Percentiles rank a stretch among this genome's conserved stretches.
Evolutionary conservation across 768 basidiomycete genomes (phyloP).

Genomic region (Boletus sp.): DNA sequence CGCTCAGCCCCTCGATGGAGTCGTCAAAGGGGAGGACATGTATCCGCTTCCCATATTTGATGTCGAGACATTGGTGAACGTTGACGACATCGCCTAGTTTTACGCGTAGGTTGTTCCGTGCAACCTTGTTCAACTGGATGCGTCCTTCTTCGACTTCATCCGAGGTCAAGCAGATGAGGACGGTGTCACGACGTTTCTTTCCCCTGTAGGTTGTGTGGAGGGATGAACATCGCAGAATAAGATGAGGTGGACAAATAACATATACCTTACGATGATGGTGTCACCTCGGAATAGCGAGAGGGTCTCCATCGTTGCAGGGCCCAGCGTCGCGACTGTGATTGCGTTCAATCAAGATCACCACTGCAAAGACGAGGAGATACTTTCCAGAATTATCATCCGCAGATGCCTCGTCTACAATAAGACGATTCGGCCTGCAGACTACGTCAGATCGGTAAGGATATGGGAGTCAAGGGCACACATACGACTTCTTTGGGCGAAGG

Average conservation of each 20-base stretch:
- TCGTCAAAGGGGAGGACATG: conserved; percentile 98
- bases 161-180: conserved; percentile 92
- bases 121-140: conserved; percentile 99
- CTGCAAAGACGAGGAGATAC: conserved; percentile 15
- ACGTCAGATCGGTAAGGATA: conserved; percentile 14
- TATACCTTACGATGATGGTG: conserved; percentile 88
- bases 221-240: not conserved
- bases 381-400: conserved; percentile 94
- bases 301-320: conserved; percentile 94
- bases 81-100: conserved; percentile 96
- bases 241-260: not conserved
- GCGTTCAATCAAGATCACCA: conserved; percentile 15
- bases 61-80: conserved; percentile 93
- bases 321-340: conserved; percentile 78
- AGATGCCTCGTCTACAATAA: conserved; percentile 93
- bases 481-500: conserved; percentile 97
- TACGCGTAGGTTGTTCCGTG: conserved; percentile 97
- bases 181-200: conserved; percentile 96
- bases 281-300: conserved; percentile 95
- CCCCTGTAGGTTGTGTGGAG: conserved; percentile 50
- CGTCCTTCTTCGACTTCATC: conserved; percentile 98
- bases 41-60: conserved; percentile 98
- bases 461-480: conserved; percentile 34
- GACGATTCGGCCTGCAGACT: conserved; percentile 82
- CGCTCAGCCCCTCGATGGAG: conserved; percentile 95